Evolutionary conservation across 306 rosid species (phyloP).

Genomic region (Citrullus colocynthis): DNA sequence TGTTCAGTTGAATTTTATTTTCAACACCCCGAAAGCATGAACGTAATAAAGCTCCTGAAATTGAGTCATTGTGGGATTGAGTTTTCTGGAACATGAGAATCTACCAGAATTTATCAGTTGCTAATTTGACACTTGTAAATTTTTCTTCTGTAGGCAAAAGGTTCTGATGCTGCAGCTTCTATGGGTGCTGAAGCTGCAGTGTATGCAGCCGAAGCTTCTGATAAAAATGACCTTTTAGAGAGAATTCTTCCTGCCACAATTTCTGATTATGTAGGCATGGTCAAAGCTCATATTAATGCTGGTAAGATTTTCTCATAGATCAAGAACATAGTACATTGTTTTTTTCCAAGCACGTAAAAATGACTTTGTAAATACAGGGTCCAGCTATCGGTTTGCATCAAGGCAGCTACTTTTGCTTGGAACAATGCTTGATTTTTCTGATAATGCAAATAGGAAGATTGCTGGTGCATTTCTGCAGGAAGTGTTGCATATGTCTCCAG

Average conservation of each 20-base stretch:
- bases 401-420: slow-evolving; percentile 88
- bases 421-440: slow-evolving; percentile 82
- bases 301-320: slow-evolving; percentile 32
- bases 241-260: slow-evolving; percentile 67
- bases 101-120: not conserved
- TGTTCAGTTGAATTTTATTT: not conserved
- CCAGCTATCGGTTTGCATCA: slow-evolving; percentile 61
- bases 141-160: slow-evolving; percentile 51
- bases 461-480: slow-evolving; percentile 73
- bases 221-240: slow-evolving; percentile 79
- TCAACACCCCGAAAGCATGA: not conserved
- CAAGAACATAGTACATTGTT: not conserved
- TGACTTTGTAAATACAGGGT: slow-evolving; percentile 32
- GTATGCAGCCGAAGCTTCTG: slow-evolving; percentile 92
- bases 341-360: slow-evolving; percentile 10
- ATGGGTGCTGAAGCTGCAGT: slow-evolving; percentile 90
- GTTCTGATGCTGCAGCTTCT: slow-evolving; percentile 90
- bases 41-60: not conserved
- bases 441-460: slow-evolving; percentile 60
- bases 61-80: not conserved
- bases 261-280: slow-evolving; percentile 62
- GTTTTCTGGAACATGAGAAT: not conserved
- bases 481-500: slow-evolving; percentile 69
- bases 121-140: slow-evolving; percentile 7
- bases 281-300: slow-evolving; percentile 67